Evolutionary conservation across 2,329 filamentous ascomycete genomes (phyloP), one percentile per base, ranked within the genome.

Genomic region (Xylaria sp.): DNA sequence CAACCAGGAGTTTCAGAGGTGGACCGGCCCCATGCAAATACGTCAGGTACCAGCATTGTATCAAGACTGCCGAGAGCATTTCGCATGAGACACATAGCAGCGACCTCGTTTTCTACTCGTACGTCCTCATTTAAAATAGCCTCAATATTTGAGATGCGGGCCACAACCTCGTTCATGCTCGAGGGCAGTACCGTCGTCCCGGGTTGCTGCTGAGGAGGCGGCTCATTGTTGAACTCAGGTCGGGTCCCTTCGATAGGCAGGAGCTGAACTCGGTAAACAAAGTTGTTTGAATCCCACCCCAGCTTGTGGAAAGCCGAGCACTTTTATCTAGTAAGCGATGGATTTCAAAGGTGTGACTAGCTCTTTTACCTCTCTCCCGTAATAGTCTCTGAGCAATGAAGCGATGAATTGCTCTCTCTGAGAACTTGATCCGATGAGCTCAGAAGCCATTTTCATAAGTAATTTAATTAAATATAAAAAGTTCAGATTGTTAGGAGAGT

Each of bases 41-140:
- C 53, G 19, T 37, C 41, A 38, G 53, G 53, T 31, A 55, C 53
- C 33, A 55, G 41, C 53, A 37, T 55, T 47, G 11, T 47, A 47
- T 47, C 41, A 55, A 47, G 41, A 55, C 53, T 47, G 15, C 11
- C 53, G 33, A 55, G 31, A 55, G 53, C 53, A 55, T 47, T 55
- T 47, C 53, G 27, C 53, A 55, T 47, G 29, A 55, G 53, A 23
- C 53, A 55, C 53, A 55, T 55, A 47, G 53, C 53, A 47, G 53
- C 53, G 53, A 55, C 53, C 53, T 55, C 53, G 17, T 55, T 55
- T 40, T 55, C 53, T n/a, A 55, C 53, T 27, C 53, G 53, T 40
- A 55, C 53, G 27, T 55, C 53, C 53, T 55, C 53, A 31, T 55
- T 55, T 40, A 55, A 31, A 47, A 55, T 47, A 47, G 53, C 53